Base-by-base conservation (phyloP, 768 basidiomycete species). In the Suillus fuscotomentosus region DNA sequence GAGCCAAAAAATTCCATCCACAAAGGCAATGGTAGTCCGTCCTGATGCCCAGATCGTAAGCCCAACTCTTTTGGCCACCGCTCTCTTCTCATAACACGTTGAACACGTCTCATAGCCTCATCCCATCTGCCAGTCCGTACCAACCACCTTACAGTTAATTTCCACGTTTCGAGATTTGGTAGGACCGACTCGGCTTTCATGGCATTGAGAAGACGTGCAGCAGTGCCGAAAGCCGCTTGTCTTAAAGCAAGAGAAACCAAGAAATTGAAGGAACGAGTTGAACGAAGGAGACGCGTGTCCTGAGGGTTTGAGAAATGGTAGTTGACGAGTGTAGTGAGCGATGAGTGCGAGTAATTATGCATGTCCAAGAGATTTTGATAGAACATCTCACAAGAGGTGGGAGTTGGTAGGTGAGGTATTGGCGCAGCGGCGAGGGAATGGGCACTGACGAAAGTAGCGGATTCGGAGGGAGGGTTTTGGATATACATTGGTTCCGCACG, bases 1-100 rank as follows among this genome's bases (percentile, higher is more conserved):
- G 79, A 77, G 55, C 80, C 79, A 67, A 86, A 83, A 67, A 91
- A 84, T 66, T 91, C 88, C 51, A 85, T 64, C 89, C 88, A 90
- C 60, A 91, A 72, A 5, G 75, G 70, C 34, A 85, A 76, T 34
- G 82, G 84, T 39, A 81, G 75, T 15, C 69, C 61, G 38, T 64
- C 50, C 8, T 64, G 66, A 34, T 9, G 50, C 31, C 45, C 57
- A 11, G 36, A 38, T 7, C 60, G 53, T 50, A 45, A 61, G 27
- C 65, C 47, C 36, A 68, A 36, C 63, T 63, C 53, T 36, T 56
- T 62, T 65, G 65, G 60, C 55, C 66, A 59, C 63, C 63, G 55
- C 27, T 60, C 45, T 59, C 57, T 27, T 20, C 10, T 31, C 2
- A 68, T 63, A 38, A 73, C 65, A 53, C 70, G 59, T 67, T 75